Conservation (phyloP, 2,329 filamentous ascomycete genomes). For the Allantophomopsis lycopodina region DNA sequence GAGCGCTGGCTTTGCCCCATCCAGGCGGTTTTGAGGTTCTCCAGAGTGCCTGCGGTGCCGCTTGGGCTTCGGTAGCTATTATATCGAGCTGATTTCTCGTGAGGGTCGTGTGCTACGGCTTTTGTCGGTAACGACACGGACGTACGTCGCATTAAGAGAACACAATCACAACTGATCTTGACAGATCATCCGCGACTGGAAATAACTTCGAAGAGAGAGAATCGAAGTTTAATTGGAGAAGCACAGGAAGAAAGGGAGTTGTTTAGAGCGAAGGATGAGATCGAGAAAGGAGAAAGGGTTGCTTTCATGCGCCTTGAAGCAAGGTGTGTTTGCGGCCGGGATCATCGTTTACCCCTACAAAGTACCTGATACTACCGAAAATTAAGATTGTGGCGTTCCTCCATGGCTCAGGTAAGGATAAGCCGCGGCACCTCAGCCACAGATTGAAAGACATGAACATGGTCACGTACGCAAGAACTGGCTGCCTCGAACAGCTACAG, state of each 20-base stretch:
- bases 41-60: slow-evolving; percentile 25
- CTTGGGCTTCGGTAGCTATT: slow-evolving; percentile 27
- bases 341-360: not conserved
- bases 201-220: too few species aligned
- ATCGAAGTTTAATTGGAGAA: too few species aligned
- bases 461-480: too few species aligned
- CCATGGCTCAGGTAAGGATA: not conserved
- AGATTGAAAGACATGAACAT: too few species aligned
- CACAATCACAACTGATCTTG: not conserved
- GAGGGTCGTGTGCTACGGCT: slow-evolving; percentile 43
- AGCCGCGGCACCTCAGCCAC: too few species aligned
- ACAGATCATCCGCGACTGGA: too few species aligned
- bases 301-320: too few species aligned
- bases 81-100: slow-evolving; percentile 54
- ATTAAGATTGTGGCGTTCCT: not conserved
- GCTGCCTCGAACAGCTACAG: too few species aligned
- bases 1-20: slow-evolving; percentile 52
- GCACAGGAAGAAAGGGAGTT: too few species aligned
- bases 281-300: too few species aligned
- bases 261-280: too few species aligned
- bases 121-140: slow-evolving; percentile 50
- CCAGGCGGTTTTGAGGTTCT: slow-evolving; percentile 41
- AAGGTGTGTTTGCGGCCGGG: not conserved
- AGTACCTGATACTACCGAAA: not conserved
- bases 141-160: slow-evolving; percentile 43